Evolutionary conservation across 306 rosid genomes (phyloP).

Genomic region (Oemleria cerasiformis): DNA sequence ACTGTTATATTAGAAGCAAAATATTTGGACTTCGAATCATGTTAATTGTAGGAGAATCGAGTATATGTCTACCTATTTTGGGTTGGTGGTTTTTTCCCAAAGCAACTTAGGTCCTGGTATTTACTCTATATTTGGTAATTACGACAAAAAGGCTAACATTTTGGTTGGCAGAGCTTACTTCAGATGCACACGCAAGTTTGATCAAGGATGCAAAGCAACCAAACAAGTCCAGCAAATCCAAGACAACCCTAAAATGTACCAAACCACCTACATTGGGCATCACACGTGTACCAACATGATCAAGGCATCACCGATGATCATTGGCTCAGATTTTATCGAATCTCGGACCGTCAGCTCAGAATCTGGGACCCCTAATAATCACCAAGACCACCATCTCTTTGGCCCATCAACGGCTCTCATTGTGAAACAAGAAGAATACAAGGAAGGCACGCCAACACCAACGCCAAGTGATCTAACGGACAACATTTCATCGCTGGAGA

Average conservation of each 20-base stretch:
- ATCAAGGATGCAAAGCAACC: constrained; percentile 59
- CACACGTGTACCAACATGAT: constrained; percentile 61
- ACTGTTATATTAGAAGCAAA: too few species aligned
- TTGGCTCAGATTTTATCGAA: constrained; percentile 25
- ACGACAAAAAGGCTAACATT: neutral
- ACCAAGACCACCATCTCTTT: neutral
- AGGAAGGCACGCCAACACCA: constrained; percentile 25
- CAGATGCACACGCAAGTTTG: constrained; percentile 68
- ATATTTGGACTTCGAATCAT: too few species aligned
- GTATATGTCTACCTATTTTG: too few species aligned
- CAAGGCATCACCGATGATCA: constrained; percentile 42
- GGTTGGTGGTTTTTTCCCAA: too few species aligned
- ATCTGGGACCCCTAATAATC: neutral
- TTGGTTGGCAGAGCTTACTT: constrained; percentile 61
- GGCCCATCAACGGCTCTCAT: neutral
- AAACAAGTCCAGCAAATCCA: constrained; percentile 61
- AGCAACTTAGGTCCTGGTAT: too few species aligned
- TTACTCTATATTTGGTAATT: neutral
- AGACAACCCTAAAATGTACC: constrained; percentile 44
- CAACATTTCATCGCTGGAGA: constrained; percentile 24
- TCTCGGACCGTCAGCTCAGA: constrained; percentile 20
- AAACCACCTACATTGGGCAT: constrained; percentile 57
- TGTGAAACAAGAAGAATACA: constrained; percentile 29
- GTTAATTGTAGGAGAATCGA: too few species aligned
- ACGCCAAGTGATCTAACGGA: constrained; percentile 29